phyloP scores from a whole-genome alignment of 495 filamentous ascomycete species.

The Daldinia vernicosa region DNA sequence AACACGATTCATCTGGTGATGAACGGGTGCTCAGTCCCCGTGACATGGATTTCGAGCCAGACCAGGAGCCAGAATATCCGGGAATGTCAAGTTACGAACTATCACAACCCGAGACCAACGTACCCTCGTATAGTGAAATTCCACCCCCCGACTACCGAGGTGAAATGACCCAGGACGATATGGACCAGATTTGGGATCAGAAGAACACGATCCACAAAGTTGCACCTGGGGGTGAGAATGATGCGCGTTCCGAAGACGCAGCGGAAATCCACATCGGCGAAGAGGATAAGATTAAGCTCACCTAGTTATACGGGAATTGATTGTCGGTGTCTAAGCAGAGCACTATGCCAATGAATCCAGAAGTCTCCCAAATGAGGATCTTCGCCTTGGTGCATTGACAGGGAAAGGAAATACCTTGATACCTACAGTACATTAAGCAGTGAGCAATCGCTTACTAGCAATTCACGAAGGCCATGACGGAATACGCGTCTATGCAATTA shows the following conservation, averaged over 20 bases:
- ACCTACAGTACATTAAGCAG: background rate
- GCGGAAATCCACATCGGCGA: slow-evolving; percentile 58
- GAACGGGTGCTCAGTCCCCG: slow-evolving; percentile 40
- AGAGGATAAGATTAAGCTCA: slow-evolving; percentile 43
- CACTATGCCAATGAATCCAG: background rate
- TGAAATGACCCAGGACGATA: slow-evolving; percentile 39
- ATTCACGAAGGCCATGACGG: background rate
- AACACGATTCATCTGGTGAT: slow-evolving; percentile 49
- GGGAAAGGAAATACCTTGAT: background rate
- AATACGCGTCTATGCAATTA: slow-evolving; percentile 4
- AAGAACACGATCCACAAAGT: slow-evolving; percentile 47
- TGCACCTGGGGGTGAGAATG: slow-evolving; percentile 44
- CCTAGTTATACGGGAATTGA: background rate
- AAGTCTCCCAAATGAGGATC: background rate
- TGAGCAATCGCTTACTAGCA: background rate
- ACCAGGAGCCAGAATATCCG: slow-evolving; percentile 40
- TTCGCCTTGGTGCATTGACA: background rate
- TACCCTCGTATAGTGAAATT: slow-evolving; percentile 30
- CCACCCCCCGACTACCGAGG: slow-evolving; percentile 24
- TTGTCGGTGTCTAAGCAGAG: background rate
- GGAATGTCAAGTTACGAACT: slow-evolving; percentile 40
- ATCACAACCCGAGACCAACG: slow-evolving; percentile 20
- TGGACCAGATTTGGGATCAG: slow-evolving; percentile 46
- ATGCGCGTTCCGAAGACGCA: slow-evolving; percentile 50
- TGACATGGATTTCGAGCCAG: slow-evolving; percentile 32